A percentile compares a stretch with the other conserved stretches of the same genome.
phyloP scores from a whole-genome alignment of 2,329 filamentous ascomycete genomes.

The Cordyceps cicadae region DNA sequence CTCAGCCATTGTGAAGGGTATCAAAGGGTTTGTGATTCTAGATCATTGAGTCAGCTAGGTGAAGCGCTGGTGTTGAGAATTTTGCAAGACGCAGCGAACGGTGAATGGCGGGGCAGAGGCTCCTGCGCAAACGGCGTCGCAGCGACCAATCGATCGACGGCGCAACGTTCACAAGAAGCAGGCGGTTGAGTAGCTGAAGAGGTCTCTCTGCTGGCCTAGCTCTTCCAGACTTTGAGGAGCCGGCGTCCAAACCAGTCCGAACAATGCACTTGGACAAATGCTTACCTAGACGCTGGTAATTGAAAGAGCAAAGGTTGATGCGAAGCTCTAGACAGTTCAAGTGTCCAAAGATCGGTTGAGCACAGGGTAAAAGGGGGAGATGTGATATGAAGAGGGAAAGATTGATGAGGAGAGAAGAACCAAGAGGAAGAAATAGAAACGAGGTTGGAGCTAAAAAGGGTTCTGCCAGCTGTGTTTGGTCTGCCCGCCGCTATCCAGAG shows the following conservation, averaged over 20 bases:
- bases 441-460: conserved; percentile 29
- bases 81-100: neutral
- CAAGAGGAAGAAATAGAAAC: conserved; percentile 16
- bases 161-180: neutral
- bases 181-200: neutral
- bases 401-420: conserved; percentile 14
- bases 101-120: conserved; percentile 1
- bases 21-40: conserved; percentile 26
- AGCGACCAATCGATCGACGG: neutral
- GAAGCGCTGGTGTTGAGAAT: neutral
- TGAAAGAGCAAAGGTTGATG: conserved; percentile 12
- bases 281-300: conserved; percentile 19
- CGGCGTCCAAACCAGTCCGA: neutral
- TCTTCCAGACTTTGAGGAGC: neutral
- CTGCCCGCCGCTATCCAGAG: conserved; percentile 23
- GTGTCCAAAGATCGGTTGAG: conserved; percentile 20
- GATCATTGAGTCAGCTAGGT: conserved; percentile 10
- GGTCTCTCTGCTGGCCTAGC: neutral
- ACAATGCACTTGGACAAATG: neutral
- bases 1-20: conserved; percentile 71
- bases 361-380: conserved; percentile 16
- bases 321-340: conserved; percentile 18
- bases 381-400: conserved; percentile 15
- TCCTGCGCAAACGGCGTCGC: neutral
- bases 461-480: conserved; percentile 19